Evolutionary conservation across 495 filamentous ascomycete genomes (phyloP).

Genomic region (Penicillium arizonense): DNA sequence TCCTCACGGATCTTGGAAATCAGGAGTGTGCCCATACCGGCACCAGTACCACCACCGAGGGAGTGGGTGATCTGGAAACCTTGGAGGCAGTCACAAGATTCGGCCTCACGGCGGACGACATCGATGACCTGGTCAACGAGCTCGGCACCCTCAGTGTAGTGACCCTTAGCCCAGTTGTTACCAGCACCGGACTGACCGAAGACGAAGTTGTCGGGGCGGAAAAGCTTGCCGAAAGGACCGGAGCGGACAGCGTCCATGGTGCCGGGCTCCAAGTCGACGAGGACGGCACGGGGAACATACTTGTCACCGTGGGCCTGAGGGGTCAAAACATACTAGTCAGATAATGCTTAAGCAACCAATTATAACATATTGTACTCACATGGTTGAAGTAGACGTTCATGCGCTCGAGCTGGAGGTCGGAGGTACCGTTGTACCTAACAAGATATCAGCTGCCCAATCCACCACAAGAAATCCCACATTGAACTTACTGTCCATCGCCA

Average conservation of each 20-base stretch:
- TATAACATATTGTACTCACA: conserved; percentile 50
- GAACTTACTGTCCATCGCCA: conserved; percentile 82
- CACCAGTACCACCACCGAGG: conserved; percentile 99
- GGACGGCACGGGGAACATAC: conserved; percentile 98
- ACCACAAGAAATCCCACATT: conserved; percentile 11
- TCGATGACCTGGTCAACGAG: conserved; percentile 97
- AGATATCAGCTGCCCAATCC: conserved; percentile 30
- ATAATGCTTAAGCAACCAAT: neutral
- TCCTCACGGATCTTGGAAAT: conserved; percentile 99
- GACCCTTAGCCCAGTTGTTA: conserved; percentile 99
- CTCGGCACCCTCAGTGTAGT: conserved; percentile 99
- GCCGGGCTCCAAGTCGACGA: conserved; percentile 96
- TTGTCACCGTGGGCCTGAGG: conserved; percentile 88
- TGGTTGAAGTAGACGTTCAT: conserved; percentile 99
- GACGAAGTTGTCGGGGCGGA: conserved; percentile 99
- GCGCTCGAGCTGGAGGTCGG: conserved; percentile 98
- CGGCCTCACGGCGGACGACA: conserved; percentile 97
- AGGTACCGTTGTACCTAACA: conserved; percentile 89
- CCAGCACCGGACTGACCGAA: conserved; percentile 99
- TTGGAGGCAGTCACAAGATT: conserved; percentile 99
- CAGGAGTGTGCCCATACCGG: conserved; percentile 99
- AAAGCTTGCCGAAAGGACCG: conserved; percentile 98
- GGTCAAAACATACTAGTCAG: conserved; percentile 15
- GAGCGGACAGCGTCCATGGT: conserved; percentile 99
- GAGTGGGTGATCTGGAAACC: conserved; percentile 99